Evolutionary conservation across 371 early-diverging fungal genomes (phyloP).

Genomic region (Mortierella sp.): DNA sequence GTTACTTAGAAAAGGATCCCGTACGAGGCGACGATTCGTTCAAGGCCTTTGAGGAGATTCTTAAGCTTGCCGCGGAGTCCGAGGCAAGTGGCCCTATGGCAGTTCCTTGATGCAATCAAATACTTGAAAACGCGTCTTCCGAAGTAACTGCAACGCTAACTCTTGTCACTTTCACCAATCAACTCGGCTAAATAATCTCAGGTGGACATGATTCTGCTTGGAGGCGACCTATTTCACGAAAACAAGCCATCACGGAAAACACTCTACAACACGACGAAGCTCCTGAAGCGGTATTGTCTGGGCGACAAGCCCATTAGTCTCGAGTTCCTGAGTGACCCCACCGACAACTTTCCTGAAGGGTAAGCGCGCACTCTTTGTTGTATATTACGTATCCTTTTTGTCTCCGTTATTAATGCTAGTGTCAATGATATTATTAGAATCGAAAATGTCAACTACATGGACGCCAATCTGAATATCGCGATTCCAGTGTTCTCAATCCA

Average conservation of each 20-base stretch:
- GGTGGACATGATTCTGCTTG: constrained; percentile 97
- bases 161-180: not conserved
- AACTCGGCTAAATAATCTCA: constrained; percentile 27
- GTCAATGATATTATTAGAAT: constrained; percentile 39
- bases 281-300: constrained; percentile 88
- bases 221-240: constrained; percentile 99
- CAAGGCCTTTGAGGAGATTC: constrained; percentile 94
- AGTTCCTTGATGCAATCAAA: too few species aligned
- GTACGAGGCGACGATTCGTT: constrained; percentile 95
- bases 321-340: constrained; percentile 83
- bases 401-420: not conserved
- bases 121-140: not conserved
- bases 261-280: constrained; percentile 80
- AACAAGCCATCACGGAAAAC: constrained; percentile 95
- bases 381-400: not conserved
- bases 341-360: constrained; percentile 78
- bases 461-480: constrained; percentile 90
- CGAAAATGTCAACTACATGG: constrained; percentile 85
- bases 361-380: constrained; percentile 17
- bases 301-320: constrained; percentile 85
- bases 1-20: constrained; percentile 96
- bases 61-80: constrained; percentile 79
- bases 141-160: too few species aligned
- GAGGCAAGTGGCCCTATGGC: constrained; percentile 56
- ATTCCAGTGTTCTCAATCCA: constrained; percentile 98